Conservation (phyloP, 2,329 filamentous ascomycete species). For the Fusarium buharicum region DNA sequence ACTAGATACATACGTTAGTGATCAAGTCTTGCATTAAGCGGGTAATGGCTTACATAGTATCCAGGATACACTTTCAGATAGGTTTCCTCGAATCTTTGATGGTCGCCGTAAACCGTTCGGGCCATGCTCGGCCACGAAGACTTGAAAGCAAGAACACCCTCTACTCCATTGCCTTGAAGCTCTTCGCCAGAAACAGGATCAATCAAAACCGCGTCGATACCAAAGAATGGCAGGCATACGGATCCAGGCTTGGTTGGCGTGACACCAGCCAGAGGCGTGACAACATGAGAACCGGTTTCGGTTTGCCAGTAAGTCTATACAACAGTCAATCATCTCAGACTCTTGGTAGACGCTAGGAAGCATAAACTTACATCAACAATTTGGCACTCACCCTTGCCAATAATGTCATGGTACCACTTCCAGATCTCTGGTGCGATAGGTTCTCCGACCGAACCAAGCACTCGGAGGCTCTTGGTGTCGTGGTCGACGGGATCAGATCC, state of each 20-base stretch:
- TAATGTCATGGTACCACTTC: constrained; percentile 96
- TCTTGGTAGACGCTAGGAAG: rapidly evolving
- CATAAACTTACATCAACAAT: constrained; percentile 83
- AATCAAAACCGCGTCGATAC: constrained; percentile 92
- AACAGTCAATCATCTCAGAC: not conserved
- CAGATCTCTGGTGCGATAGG: constrained; percentile 97
- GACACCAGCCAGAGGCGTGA: constrained; percentile 87
- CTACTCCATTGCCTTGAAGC: constrained; percentile 88
- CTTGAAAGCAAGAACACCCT: constrained; percentile 93
- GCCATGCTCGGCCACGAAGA: constrained; percentile 97
- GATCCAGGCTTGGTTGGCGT: constrained; percentile 94
- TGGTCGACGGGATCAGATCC: constrained; percentile 81
- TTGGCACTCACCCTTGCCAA: constrained; percentile 89
- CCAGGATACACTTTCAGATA: constrained; percentile 95
- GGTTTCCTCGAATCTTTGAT: constrained; percentile 96
- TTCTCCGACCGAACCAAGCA: constrained; percentile 91
- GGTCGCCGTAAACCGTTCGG: constrained; percentile 93
- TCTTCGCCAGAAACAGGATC: constrained; percentile 91
- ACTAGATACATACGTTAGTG: constrained; percentile 57
- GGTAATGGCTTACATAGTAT: constrained; percentile 77
- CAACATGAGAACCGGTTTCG: constrained; percentile 92
- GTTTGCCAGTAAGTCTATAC: constrained; percentile 96
- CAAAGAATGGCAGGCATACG: constrained; percentile 95
- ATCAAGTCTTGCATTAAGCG: rapidly evolving
- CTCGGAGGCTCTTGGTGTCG: constrained; percentile 82